phyloP scores from a whole-genome alignment of 352 stramenopile species.

The Phytophthora colocasiae region DNA sequence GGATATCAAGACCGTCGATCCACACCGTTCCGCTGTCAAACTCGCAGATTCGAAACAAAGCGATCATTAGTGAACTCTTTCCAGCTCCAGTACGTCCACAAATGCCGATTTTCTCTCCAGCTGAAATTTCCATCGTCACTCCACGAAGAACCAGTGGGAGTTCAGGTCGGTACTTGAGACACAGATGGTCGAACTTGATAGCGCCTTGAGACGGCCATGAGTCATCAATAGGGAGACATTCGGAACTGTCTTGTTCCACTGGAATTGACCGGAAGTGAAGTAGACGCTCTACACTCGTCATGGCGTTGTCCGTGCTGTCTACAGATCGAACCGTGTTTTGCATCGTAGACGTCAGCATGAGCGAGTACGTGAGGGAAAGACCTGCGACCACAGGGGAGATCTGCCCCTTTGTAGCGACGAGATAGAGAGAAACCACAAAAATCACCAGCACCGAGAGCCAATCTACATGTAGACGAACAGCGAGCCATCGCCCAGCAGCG shows the following conservation, averaged over 20 bases:
- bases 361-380: conserved; percentile 48
- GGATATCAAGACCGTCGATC: conserved; percentile 89
- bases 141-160: conserved; percentile 51
- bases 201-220: conserved; percentile 40
- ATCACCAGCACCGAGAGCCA: conserved; percentile 67
- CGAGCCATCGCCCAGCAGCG: conserved; percentile 90
- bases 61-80: conserved; percentile 58
- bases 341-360: conserved; percentile 60
- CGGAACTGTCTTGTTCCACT: conserved; percentile 14
- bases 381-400: conserved; percentile 37
- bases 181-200: conserved; percentile 40
- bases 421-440: conserved; percentile 71
- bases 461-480: conserved; percentile 92
- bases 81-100: conserved; percentile 53
- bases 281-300: conserved; percentile 52
- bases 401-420: conserved; percentile 56
- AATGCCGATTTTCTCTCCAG: conserved; percentile 55
- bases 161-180: conserved; percentile 45
- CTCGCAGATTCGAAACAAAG: conserved; percentile 53
- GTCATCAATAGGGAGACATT: conserved; percentile 15
- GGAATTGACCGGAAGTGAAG: conserved; percentile 44
- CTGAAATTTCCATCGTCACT: conserved; percentile 37
- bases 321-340: conserved; percentile 24
- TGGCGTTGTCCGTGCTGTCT: conserved; percentile 42
- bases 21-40: conserved; percentile 70